Percentiles rank a stretch among this genome's conserved stretches.
phyloP scores from a whole-genome alignment of 495 filamentous ascomycete genomes.

The Tuber indicum region DNA sequence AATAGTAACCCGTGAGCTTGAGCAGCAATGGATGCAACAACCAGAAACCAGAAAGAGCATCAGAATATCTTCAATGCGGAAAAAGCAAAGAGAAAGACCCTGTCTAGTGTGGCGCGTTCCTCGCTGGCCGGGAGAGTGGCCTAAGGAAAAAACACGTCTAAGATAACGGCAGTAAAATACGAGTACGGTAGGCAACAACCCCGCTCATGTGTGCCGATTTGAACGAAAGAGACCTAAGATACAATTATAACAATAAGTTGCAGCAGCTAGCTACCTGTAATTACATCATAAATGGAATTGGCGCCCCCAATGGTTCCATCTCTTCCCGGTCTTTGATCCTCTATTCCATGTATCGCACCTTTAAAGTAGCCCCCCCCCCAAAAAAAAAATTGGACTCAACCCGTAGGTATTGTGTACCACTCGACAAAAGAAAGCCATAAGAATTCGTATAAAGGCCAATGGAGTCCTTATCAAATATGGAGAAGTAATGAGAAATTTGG shows the following conservation, averaged over 20 bases:
- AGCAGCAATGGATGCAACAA: conserved; percentile 7
- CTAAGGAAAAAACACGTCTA: conserved; percentile 2
- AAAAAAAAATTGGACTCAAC: conserved; percentile 9
- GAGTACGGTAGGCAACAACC: conserved; percentile 18
- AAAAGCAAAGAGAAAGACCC: conserved; percentile 8
- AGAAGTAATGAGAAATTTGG: conserved; percentile 8
- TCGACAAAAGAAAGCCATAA: not conserved
- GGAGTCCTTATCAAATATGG: not conserved
- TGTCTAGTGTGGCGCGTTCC: not conserved
- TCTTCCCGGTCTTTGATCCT: conserved; percentile 10
- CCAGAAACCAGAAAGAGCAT: conserved; percentile 10
- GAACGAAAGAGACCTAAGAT: conserved; percentile 16
- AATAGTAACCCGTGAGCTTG: conserved; percentile 14
- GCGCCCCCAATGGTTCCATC: conserved; percentile 7
- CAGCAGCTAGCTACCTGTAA: conserved; percentile 18
- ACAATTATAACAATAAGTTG: conserved; percentile 7
- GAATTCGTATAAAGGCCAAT: not conserved
- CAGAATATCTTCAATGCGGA: conserved; percentile 19
- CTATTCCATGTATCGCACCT: conserved; percentile 22
- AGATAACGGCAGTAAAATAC: conserved; percentile 15
- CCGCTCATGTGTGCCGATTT: conserved; percentile 13
- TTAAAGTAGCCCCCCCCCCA: not conserved
- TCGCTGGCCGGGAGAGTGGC: conserved; percentile 1
- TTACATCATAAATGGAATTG: conserved; percentile 28
- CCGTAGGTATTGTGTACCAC: not conserved